Base-by-base conservation (phyloP, 768 basidiomycete genomes). In the Coprinellus micaceus region DNA sequence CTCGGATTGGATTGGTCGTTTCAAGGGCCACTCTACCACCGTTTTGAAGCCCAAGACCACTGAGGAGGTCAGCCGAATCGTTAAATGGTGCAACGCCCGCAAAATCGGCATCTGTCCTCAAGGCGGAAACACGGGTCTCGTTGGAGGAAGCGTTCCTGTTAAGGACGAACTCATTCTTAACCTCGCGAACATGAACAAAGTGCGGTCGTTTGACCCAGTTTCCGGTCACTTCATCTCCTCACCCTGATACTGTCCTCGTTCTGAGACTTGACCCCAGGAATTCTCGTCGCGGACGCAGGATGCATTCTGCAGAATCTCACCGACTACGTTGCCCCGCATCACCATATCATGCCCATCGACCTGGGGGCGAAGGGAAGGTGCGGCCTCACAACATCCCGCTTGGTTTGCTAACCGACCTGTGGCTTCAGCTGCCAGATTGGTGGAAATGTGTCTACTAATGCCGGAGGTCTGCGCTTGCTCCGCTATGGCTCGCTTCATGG, bases 111-210 rank as follows among this genome's bases (percentile, higher is more conserved):
- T 98, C 53, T 94, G 97, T 2, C 97, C 97, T 1, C 97, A 99
- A 70, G 96, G 97, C 46, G 97, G 97, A 45, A 99, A 99, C 74
- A 99, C 97, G 0, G 97, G 97, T 15, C 82, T 99, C 12, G 97
- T 99, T 36, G 97, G 95, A 54, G 97, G 97, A 36, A 86, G 94
- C 59, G 89, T 96, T 11, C 96, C 97, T 0, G 68, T 94, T 37
- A 76, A 84, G 61, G 88, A 95, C 67, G 97, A 99, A 71, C 71
- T 98, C 59, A 80, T 99, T 51, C 74, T 99, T 51, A 94, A 83
- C 58, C 79, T 96, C 39, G 76, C 85, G 21, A 93, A 89, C 65
- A 84, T 99, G 84, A 85, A 83, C 65, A 79, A 81, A 58, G 82
- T 94, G 50, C 86, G 92, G 62, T 85, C 85, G 3, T 94, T 92